Evolutionary conservation across 495 filamentous ascomycete genomes (phyloP), one percentile per base, ranked within the genome.

Genomic region (Symbiotaphrina buchneri): DNA sequence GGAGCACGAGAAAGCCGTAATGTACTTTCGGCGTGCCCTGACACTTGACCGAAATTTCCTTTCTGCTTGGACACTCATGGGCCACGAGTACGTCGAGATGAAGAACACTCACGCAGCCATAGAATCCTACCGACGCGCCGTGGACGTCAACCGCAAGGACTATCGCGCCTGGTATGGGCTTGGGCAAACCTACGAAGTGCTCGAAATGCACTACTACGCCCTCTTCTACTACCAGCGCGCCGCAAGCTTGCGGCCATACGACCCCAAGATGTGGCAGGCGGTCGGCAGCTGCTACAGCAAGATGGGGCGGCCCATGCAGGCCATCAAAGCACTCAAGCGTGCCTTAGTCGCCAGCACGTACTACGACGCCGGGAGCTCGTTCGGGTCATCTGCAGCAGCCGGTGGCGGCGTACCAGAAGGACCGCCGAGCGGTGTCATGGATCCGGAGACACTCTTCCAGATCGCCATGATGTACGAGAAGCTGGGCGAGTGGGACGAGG

Each of bases 51-150:
- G 84, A 6, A 74, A 66, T 25, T 99, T 85, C 40, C 59, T 92
- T 19, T 85, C 79, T 3, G 90, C 90, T 10, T 99, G 90, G 90
- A 99, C 84, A 1, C 59, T 99, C 0, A 99, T 99, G 90, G 90
- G 90, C 6, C 90, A 95, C 47, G 90, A 99, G 46, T 99, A 94
- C 48, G 80, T 95, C 21, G 90, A 99, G 47, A 74, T 99, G 56
- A 99, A 95, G 43, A 99, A 99, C 43, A 99, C 90, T 0, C 90
- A 99, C 43, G 84, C 90, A 0, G 90, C 90, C 10, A 95, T 99
- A 38, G 90, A 99, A 48, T 83, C 76, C 6, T 99, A 99, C 43
- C 74, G 90, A 3, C 74, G 90, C 10, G 90, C 90, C 1, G 90
- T 99, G 3, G 90, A 95, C 41, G 74, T 85, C 45, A 95, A 99